Evolutionary conservation across 1,139 yeast species (phyloP), one percentile per base, ranked within the genome.

Genomic region (Geotrichum restrictum): DNA sequence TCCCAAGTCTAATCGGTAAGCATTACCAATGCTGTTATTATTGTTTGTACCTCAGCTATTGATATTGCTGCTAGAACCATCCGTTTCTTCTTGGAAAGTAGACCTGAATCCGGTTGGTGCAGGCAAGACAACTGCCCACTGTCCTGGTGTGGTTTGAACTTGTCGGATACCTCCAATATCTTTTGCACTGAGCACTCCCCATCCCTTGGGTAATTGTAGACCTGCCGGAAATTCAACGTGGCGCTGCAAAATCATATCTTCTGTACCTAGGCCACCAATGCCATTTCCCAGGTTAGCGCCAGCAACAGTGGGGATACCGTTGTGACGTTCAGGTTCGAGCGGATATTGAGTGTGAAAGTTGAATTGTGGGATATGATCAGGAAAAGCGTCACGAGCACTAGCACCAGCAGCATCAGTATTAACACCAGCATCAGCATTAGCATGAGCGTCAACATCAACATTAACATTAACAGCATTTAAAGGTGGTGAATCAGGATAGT

Each of bases 51-150:
- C 8, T 5, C 29, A 5, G 29, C 29, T 24, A 8, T 8, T 24
- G 29, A 5, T 24, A 8, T 8, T 24, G 29, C 29, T 24, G 29
- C 29, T 24, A 8, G 29, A 24, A n/a, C n/a, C n/a, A n/a, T n/a
- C n/a, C n/a, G n/a, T n/a, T n/a, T n/a, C n/a, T n/a, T n/a, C n/a
- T n/a, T n/a, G n/a, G n/a, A n/a, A n/a, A n/a, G n/a, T n/a, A n/a
- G n/a, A n/a, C n/a, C n/a, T n/a, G n/a, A n/a, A n/a, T n/a, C n/a
- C n/a, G n/a, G 8, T 8, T 16, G 43, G 49, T n/a, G 38, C 18
- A 21, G 52, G 37, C 14, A 43, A 44, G 11, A 57, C 53, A 8
- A 54, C 46, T 8, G 59, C 59, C 62, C 60, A 58, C 13, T 55
- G 48, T 31, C 48, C 45, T 16, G 41, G 36, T 22, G 49, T 49